Evolutionary conservation across 768 basidiomycete genomes (phyloP).

Genomic region (Tricholoma sp.): DNA sequence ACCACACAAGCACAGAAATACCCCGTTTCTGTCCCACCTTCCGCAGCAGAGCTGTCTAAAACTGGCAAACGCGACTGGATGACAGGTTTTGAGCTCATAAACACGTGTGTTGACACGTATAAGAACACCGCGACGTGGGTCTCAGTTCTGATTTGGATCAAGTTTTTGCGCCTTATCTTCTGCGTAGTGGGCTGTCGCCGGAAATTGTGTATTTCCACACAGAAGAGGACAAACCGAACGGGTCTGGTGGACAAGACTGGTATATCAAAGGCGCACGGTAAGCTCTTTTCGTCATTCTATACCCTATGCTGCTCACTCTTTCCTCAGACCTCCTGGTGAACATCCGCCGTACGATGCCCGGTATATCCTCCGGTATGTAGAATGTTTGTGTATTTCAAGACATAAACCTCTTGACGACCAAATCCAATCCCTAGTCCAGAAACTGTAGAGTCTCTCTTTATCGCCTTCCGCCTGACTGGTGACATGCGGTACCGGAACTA

Average conservation of each 20-base stretch:
- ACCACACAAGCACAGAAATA: slow-evolving; percentile 47
- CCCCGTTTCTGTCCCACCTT: slow-evolving; percentile 63
- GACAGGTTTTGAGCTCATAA: slow-evolving; percentile 75
- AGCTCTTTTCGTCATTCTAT: slow-evolving; percentile 13
- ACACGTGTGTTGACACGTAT: slow-evolving; percentile 84
- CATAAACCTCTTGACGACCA: slow-evolving; percentile 5
- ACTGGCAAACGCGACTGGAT: slow-evolving; percentile 75
- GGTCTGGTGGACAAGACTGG: no score
- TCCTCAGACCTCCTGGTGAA: slow-evolving; percentile 22
- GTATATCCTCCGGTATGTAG: slow-evolving; percentile 75
- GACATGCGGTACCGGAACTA: slow-evolving; percentile 73
- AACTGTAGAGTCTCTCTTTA: slow-evolving; percentile 89
- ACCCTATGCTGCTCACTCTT: background rate
- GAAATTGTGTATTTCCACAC: no score
- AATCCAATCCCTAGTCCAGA: slow-evolving; percentile 56
- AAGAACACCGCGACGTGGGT: slow-evolving; percentile 70
- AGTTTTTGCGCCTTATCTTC: background rate
- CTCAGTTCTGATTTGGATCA: background rate
- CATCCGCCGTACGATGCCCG: slow-evolving; percentile 72
- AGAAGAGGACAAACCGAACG: no score
- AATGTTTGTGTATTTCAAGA: background rate
- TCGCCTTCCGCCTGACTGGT: slow-evolving; percentile 86
- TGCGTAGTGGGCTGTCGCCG: slow-evolving; percentile 68
- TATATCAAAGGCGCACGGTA: no score
- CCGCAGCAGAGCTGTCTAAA: slow-evolving; percentile 48